These are phyloP conservation scores for Plantago lanceolata DNA, from an alignment of 305 asterid genomes.

Conservation along the genomic window DNA sequence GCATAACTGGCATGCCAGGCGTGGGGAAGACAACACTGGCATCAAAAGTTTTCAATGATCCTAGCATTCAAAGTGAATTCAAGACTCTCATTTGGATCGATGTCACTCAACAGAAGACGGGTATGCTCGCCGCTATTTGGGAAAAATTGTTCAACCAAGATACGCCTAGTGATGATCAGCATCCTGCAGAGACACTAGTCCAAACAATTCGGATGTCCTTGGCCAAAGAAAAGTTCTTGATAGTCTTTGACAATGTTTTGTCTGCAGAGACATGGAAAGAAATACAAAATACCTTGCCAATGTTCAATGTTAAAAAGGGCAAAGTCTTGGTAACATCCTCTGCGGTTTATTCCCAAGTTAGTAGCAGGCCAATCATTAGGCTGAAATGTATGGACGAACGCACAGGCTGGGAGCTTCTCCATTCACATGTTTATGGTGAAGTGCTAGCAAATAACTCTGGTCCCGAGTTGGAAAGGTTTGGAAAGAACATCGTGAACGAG, in stretches of 20 bases:
- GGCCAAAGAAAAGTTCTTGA: neutral
- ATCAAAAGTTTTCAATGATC: slow-evolving; percentile 1
- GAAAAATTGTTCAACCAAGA: neutral
- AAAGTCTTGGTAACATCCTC: neutral
- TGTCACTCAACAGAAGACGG: neutral
- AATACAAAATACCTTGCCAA: neutral
- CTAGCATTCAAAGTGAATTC: neutral
- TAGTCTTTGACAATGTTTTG: slow-evolving; percentile 9
- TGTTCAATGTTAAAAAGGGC: neutral
- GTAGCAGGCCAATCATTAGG: neutral
- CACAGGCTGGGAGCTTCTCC: neutral
- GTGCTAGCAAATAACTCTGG: neutral
- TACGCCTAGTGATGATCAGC: neutral
- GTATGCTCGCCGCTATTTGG: neutral
- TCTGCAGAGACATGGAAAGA: neutral
- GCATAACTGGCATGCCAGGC: slow-evolving; percentile 17
- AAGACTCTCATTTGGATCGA: neutral
- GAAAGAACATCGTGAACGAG: neutral
- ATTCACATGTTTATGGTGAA: neutral
- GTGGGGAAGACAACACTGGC: slow-evolving; percentile 23
- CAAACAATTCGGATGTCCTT: neutral
- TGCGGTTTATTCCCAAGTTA: no score
- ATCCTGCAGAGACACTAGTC: neutral
- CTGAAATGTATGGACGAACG: neutral
- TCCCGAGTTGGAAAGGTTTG: slow-evolving; percentile 1